Conservation (phyloP, 2,329 filamentous ascomycete species). For the Pseudogymnoascus sp. region DNA sequence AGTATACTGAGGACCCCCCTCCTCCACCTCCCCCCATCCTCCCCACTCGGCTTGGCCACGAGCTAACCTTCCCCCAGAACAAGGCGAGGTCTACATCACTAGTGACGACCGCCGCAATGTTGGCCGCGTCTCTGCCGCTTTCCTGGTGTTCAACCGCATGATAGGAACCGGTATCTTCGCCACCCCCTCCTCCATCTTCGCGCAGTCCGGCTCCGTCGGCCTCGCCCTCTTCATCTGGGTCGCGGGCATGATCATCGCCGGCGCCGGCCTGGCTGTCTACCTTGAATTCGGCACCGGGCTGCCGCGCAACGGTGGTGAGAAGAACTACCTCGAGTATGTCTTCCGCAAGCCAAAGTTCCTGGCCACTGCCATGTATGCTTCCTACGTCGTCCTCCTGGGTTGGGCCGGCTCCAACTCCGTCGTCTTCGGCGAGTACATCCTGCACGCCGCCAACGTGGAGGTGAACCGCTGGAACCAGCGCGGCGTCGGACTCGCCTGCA, state of each 20-base stretch:
- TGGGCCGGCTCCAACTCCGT: slow-evolving; percentile 63
- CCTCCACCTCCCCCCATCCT: background rate
- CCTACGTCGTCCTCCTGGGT: slow-evolving; percentile 56
- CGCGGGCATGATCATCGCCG: slow-evolving; percentile 53
- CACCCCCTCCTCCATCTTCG: slow-evolving; percentile 51
- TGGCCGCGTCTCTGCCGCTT: slow-evolving; percentile 46
- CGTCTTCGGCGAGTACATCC: slow-evolving; percentile 63
- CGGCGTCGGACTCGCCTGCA: slow-evolving; percentile 57
- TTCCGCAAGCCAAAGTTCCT: slow-evolving; percentile 55
- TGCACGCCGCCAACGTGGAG: slow-evolving; percentile 56
- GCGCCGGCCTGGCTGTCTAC: slow-evolving; percentile 56
- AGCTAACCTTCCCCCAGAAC: background rate
- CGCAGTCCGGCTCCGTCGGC: slow-evolving; percentile 52
- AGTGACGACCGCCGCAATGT: slow-evolving; percentile 40
- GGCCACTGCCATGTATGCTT: slow-evolving; percentile 51
- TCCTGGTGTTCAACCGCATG: slow-evolving; percentile 59
- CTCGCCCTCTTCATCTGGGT: slow-evolving; percentile 58
- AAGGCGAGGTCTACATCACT: slow-evolving; percentile 14
- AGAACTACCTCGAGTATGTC: slow-evolving; percentile 61
- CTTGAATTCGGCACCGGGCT: slow-evolving; percentile 60
- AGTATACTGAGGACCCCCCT: background rate
- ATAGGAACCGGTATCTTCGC: slow-evolving; percentile 63
- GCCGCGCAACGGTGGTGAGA: slow-evolving; percentile 58
- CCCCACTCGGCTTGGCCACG: background rate
- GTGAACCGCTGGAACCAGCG: slow-evolving; percentile 61